These are phyloP conservation scores for Paramecium biaurelia DNA, from an alignment of 73 alveolate species.

Conservation along the genomic window DNA sequence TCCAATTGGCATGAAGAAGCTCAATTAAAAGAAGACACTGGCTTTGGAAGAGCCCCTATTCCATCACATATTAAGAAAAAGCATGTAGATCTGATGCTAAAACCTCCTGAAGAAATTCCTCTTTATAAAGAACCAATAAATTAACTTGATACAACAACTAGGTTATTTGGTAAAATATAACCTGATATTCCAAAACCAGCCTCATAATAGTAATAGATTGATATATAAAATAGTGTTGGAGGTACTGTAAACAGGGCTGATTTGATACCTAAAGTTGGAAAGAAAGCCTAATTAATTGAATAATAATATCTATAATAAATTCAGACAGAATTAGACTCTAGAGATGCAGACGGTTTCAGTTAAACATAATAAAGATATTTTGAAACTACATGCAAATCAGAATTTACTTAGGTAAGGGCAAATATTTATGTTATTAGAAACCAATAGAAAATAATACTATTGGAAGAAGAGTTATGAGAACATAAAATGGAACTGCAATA, in stretches of 20 bases:
- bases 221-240: constrained; percentile 51
- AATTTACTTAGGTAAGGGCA: constrained; percentile 49
- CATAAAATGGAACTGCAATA: constrained; percentile 67
- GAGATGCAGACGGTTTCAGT: constrained; percentile 67
- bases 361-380: constrained; percentile 66
- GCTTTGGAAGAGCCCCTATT: constrained; percentile 74
- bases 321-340: constrained; percentile 62
- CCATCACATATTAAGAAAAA: background rate
- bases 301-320: constrained; percentile 32
- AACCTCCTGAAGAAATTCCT: constrained; percentile 22
- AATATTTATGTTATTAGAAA: constrained; percentile 30
- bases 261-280: constrained; percentile 71
- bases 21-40: constrained; percentile 84
- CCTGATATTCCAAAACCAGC: constrained; percentile 59
- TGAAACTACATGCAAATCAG: constrained; percentile 73
- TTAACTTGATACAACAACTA: constrained; percentile 4
- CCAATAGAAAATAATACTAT: constrained; percentile 63
- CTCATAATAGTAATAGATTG: background rate
- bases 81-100: constrained; percentile 16
- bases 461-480: constrained; percentile 81
- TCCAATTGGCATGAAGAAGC: constrained; percentile 94
- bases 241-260: constrained; percentile 74
- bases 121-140: background rate
- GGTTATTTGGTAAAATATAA: background rate
- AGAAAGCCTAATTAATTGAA: constrained; percentile 58